A percentile compares a stretch with the other conserved stretches of the same genome.
Evolutionary conservation across 805 yeast species (phyloP).

Genomic region (Wickerhamiella sergipiensis): DNA sequence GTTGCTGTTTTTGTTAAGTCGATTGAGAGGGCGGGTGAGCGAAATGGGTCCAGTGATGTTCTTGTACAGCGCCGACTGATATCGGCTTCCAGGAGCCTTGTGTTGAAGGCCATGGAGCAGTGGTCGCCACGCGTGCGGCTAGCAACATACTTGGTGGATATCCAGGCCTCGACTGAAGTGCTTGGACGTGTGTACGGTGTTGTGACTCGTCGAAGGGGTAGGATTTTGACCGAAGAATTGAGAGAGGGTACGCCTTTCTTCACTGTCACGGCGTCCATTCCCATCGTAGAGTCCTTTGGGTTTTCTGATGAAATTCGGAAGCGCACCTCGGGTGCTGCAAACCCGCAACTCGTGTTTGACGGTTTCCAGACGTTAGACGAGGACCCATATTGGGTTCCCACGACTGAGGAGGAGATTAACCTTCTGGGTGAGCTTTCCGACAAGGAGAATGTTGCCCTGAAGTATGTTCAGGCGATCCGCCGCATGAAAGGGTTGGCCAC

Average conservation of each 20-base stretch:
- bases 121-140: conserved; percentile 85
- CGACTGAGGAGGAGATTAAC: conserved; percentile 91
- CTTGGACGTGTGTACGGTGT: conserved; percentile 92
- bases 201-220: conserved; percentile 77
- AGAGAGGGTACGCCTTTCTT: conserved; percentile 97
- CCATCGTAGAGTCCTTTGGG: conserved; percentile 94
- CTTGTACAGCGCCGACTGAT: conserved; percentile 50
- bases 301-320: conserved; percentile 90
- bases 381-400: conserved; percentile 99
- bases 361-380: conserved; percentile 78
- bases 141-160: conserved; percentile 89
- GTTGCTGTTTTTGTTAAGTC: conserved; percentile 21
- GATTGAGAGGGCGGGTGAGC: neutral
- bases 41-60: neutral
- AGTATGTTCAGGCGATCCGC: conserved; percentile 71
- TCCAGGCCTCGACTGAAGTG: conserved; percentile 89
- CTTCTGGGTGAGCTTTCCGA: conserved; percentile 89
- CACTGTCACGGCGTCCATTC: conserved; percentile 69
- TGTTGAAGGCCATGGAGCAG: conserved; percentile 55
- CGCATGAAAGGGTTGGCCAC: conserved; percentile 78
- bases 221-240: conserved; percentile 81
- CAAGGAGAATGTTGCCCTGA: conserved; percentile 77
- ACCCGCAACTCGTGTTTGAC: conserved; percentile 83
- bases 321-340: conserved; percentile 91
- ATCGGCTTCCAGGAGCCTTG: conserved; percentile 55